Percentiles rank a stretch among this genome's conserved stretches.
Conservation (phyloP, 805 yeast species). For the Candida caryicola region DNA sequence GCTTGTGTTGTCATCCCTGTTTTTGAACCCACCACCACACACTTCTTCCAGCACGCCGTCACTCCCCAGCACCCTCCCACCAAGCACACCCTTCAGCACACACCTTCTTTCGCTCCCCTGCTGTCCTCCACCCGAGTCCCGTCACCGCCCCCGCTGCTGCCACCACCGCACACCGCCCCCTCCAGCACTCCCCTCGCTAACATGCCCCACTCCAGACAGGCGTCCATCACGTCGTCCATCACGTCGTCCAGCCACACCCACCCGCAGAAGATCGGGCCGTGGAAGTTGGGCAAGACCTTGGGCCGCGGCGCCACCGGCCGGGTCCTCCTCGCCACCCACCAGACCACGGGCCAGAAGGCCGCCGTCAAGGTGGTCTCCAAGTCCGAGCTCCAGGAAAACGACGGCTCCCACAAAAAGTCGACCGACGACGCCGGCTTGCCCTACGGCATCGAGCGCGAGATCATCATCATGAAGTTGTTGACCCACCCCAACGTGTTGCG, state of each 20-base stretch:
- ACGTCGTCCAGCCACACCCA: slow-evolving; percentile 44
- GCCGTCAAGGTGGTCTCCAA: slow-evolving; percentile 84
- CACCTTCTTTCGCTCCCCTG: too few relatives aligned
- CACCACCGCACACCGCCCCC: neutral
- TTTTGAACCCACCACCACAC: neutral
- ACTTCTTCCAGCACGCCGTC: neutral
- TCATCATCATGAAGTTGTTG: slow-evolving; percentile 92
- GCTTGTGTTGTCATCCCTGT: neutral
- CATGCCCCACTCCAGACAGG: slow-evolving; percentile 52
- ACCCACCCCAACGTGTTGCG: slow-evolving; percentile 93
- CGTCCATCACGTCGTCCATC: slow-evolving; percentile 56
- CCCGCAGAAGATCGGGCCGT: slow-evolving; percentile 68
- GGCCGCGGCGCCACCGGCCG: slow-evolving; percentile 85
- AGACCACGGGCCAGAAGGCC: slow-evolving; percentile 67
- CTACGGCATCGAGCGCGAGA: slow-evolving; percentile 95
- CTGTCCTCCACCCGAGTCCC: neutral
- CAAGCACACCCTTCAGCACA: too few relatives aligned
- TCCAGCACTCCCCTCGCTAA: too few relatives aligned
- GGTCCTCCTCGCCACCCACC: slow-evolving; percentile 71
- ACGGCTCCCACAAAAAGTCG: slow-evolving; percentile 23
- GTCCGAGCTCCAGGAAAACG: slow-evolving; percentile 43
- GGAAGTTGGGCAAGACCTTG: slow-evolving; percentile 75
- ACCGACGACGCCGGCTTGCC: slow-evolving; percentile 66
- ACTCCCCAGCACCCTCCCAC: too few relatives aligned
- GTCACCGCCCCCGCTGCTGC: neutral